Percentiles rank a stretch among this genome's conserved stretches.
Evolutionary conservation across 306 rosid genomes (phyloP).

Genomic region (Albizia julibrissin): DNA sequence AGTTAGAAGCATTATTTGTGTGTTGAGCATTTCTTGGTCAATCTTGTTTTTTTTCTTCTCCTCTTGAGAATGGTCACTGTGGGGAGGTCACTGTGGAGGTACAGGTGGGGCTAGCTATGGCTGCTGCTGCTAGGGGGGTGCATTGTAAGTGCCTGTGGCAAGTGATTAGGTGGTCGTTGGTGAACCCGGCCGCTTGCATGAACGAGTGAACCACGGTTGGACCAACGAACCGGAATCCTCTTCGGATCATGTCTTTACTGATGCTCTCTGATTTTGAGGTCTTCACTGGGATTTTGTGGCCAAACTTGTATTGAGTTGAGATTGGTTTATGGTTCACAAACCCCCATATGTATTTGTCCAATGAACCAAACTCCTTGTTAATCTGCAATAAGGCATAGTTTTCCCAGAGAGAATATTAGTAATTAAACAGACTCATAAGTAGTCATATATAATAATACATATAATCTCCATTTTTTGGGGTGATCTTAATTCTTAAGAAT

Average conservation of each 20-base stretch:
- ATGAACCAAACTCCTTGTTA: slow-evolving; percentile 75
- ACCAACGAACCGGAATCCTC: slow-evolving; percentile 87
- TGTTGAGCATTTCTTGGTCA: slow-evolving; percentile 34
- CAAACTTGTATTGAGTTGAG: slow-evolving; percentile 82
- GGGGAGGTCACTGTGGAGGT: slow-evolving; percentile 4
- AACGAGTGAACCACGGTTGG: slow-evolving; percentile 96
- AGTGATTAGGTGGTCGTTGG: slow-evolving; percentile 84
- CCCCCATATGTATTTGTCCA: slow-evolving; percentile 88
- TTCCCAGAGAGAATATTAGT: background rate
- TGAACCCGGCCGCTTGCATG: slow-evolving; percentile 95
- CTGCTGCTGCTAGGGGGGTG: slow-evolving; percentile 47
- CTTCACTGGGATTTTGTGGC: slow-evolving; percentile 90
- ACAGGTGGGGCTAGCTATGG: background rate
- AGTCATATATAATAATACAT: background rate
- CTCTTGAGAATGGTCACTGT: slow-evolving; percentile 21
- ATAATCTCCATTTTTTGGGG: background rate
- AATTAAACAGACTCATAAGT: background rate
- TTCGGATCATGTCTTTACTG: slow-evolving; percentile 94
- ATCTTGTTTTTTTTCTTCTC: background rate
- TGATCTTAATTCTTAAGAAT: no score
- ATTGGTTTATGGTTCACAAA: slow-evolving; percentile 85
- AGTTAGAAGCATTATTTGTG: slow-evolving; percentile 51
- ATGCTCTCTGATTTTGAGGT: slow-evolving; percentile 96
- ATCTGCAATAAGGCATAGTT: slow-evolving; percentile 51
- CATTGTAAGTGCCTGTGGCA: slow-evolving; percentile 92